phyloP scores from a whole-genome alignment of 2,329 filamentous ascomycete genomes.

The Arthrobotrys sphaeroides region DNA sequence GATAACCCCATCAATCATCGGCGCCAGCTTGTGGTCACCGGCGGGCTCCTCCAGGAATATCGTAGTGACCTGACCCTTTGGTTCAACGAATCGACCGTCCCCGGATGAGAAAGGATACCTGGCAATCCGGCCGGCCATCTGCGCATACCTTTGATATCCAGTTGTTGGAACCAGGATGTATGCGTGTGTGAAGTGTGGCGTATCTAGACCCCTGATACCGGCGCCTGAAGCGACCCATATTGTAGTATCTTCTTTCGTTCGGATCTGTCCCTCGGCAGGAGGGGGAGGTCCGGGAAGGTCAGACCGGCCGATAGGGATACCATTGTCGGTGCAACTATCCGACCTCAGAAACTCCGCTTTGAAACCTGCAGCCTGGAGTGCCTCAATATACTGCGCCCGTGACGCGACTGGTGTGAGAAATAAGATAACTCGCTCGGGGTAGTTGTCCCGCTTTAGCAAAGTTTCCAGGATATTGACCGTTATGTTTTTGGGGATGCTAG shows the following conservation, averaged over 20 bases:
- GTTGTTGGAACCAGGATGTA: conserved; percentile 48
- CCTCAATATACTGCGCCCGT: conserved; percentile 22
- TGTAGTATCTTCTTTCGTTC: conserved; percentile 39
- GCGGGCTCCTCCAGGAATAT: conserved; percentile 42
- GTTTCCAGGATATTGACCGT: conserved; percentile 48
- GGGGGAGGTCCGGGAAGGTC: conserved; percentile 20
- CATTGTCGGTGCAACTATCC: neutral
- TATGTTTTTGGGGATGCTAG: conserved; percentile 32
- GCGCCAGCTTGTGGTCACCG: conserved; percentile 13
- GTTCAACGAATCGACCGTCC: conserved; percentile 17
- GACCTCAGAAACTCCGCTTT: conserved; percentile 22
- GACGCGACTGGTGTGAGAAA: conserved; percentile 29
- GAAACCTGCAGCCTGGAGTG: conserved; percentile 18
- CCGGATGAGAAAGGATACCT: conserved; percentile 34
- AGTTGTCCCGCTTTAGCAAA: conserved; percentile 57
- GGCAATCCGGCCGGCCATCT: conserved; percentile 49
- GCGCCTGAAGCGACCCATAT: conserved; percentile 33
- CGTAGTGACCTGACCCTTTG: conserved; percentile 38
- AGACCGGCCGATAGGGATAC: conserved; percentile 31
- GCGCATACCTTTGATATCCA: conserved; percentile 39
- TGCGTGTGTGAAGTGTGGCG: conserved; percentile 47
- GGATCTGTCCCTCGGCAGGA: neutral
- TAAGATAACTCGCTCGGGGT: conserved; percentile 55
- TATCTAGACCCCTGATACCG: conserved; percentile 25
- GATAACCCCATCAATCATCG: conserved; percentile 48